Evolutionary conservation across 75 land plant genomes (phyloP).

Genomic region (Selaginella tamariscina): DNA sequence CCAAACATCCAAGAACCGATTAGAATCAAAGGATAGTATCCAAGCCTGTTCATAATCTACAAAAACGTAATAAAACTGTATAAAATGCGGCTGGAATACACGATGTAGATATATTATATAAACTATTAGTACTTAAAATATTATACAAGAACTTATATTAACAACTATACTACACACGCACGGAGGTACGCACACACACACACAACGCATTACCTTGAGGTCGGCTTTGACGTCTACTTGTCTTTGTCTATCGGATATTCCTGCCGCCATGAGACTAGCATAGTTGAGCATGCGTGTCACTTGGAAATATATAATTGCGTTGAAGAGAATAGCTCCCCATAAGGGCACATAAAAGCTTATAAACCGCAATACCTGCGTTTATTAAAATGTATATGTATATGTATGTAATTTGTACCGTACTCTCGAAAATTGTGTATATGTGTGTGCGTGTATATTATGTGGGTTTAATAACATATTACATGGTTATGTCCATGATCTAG

Average conservation of each 20-base stretch:
- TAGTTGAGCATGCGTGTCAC: constrained; percentile 85
- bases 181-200: background rate
- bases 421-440: too few relatives aligned
- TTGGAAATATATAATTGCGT: constrained; percentile 83
- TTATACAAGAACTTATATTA: too few relatives aligned
- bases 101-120: background rate
- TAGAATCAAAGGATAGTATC: constrained; percentile 87
- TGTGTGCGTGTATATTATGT: too few relatives aligned
- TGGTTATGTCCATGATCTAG: too few relatives aligned
- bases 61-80: constrained; percentile 10
- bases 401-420: too few relatives aligned
- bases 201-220: constrained; percentile 43
- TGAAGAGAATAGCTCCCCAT: constrained; percentile 94
- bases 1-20: constrained; percentile 93
- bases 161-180: background rate
- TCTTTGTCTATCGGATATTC: constrained; percentile 57
- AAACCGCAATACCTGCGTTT: constrained; percentile 65
- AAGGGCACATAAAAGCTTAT: constrained; percentile 79
- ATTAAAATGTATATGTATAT: constrained; percentile 7
- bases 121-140: background rate
- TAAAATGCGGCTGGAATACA: background rate
- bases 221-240: constrained; percentile 58
- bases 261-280: constrained; percentile 88
- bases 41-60: constrained; percentile 78
- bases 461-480: too few relatives aligned